Evolutionary conservation across 2,329 filamentous ascomycete species (phyloP).

Genomic region (Cladophialophora immunda): DNA sequence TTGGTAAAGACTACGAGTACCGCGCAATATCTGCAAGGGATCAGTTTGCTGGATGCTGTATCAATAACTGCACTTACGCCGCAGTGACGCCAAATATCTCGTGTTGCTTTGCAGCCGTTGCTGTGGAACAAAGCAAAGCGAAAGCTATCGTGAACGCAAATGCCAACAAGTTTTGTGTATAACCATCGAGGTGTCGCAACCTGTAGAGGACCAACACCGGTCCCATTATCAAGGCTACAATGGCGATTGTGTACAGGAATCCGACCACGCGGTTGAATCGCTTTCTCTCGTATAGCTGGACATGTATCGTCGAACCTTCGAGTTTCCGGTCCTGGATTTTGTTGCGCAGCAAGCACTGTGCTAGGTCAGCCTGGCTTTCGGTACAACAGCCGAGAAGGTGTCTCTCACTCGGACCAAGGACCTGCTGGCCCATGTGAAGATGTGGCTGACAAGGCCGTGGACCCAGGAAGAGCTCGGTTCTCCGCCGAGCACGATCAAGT

Average conservation of each 20-base stretch:
- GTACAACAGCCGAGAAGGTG: not conserved
- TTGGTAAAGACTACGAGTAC: conserved; percentile 28
- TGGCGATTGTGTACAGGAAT: conserved; percentile 25
- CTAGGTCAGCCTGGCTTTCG: not conserved
- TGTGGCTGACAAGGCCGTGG: conserved; percentile 16
- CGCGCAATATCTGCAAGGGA: conserved; percentile 24
- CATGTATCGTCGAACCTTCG: not conserved
- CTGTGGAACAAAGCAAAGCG: conserved; percentile 26
- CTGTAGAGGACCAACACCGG: conserved; percentile 24
- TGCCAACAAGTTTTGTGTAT: conserved; percentile 21
- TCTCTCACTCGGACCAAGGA: not conserved
- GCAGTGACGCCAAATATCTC: conserved; percentile 29
- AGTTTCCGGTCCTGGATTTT: conserved; percentile 22
- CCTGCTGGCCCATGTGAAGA: conserved; percentile 2
- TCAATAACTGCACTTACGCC: conserved; percentile 22
- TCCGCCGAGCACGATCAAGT: conserved; percentile 21
- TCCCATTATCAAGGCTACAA: conserved; percentile 24
- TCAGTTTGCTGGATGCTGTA: not conserved
- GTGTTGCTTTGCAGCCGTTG: conserved; percentile 28
- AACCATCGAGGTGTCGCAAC: conserved; percentile 19
- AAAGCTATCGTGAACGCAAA: conserved; percentile 20
- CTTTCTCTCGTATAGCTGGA: conserved; percentile 24
- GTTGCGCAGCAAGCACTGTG: conserved; percentile 10
- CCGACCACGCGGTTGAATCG: conserved; percentile 25
- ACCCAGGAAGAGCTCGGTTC: conserved; percentile 27